Evolutionary conservation across 164 flowering plant species (phyloP).

Genomic region (Berberis vulgaris): DNA sequence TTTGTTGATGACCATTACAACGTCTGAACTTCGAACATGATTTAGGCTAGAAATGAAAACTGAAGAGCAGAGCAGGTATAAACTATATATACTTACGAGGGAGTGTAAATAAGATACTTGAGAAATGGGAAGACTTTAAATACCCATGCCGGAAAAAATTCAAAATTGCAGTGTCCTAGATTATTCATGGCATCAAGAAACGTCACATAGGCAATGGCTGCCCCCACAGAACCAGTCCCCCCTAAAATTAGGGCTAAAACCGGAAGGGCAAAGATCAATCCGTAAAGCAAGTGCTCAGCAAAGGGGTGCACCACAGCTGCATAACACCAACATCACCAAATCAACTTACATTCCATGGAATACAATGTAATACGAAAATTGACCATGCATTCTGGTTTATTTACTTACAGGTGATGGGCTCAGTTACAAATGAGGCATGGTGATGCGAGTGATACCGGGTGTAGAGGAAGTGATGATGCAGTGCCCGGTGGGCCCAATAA

Average conservation of each 20-base stretch:
- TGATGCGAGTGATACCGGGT: conserved; percentile 50
- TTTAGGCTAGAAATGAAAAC: too few relatives aligned
- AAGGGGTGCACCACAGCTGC: conserved; percentile 64
- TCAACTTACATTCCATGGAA: background rate
- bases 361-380: background rate
- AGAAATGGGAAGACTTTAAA: conserved; percentile 35
- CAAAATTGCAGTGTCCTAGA: conserved; percentile 61
- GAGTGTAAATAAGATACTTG: conserved; percentile 58
- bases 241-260: conserved; percentile 3
- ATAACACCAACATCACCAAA: background rate
- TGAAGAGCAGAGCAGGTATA: too few relatives aligned
- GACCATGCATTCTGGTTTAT: too few relatives aligned
- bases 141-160: conserved; percentile 32
- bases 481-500: conserved; percentile 47
- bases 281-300: conserved; percentile 35
- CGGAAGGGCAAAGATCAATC: conserved; percentile 30
- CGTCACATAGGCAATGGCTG: conserved; percentile 20
- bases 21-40: too few relatives aligned
- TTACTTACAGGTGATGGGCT: conserved; percentile 38
- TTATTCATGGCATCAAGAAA: conserved; percentile 52
- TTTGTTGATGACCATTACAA: too few relatives aligned
- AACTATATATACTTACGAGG: conserved; percentile 37
- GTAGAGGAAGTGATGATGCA: conserved; percentile 50
- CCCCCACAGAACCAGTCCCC: conserved; percentile 18
- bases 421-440: conserved; percentile 45